Conservation (phyloP, 495 filamentous ascomycete genomes). For the Cercophora newfieldiana region DNA sequence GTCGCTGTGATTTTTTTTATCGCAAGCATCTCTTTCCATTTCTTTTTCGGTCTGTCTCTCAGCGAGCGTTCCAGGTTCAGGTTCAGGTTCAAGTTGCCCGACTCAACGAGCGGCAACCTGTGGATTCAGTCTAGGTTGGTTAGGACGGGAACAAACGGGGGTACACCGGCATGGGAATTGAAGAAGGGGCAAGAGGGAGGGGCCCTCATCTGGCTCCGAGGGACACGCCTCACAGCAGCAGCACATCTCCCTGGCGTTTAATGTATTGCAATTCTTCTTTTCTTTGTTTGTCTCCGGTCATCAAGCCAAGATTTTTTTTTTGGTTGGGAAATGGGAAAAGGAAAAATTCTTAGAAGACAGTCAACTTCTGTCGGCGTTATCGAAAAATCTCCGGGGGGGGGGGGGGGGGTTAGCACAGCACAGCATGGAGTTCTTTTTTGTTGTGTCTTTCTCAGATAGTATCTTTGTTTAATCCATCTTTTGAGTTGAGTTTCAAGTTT, state of each 20-base stretch:
- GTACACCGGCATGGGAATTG: neutral
- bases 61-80: neutral
- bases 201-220: neutral
- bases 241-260: neutral
- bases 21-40: neutral
- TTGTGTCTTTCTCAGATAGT: neutral
- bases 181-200: no score
- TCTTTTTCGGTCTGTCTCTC: neutral
- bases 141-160: neutral
- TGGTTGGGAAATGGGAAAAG: neutral
- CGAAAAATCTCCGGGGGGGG: neutral
- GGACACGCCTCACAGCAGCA: neutral
- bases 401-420: slow-evolving; percentile 2
- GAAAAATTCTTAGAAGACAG: slow-evolving; percentile 14
- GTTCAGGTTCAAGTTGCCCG: neutral
- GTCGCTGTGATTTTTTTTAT: slow-evolving; percentile 33
- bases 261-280: neutral
- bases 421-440: slow-evolving; percentile 9
- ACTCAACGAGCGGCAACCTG: neutral
- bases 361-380: slow-evolving; percentile 10
- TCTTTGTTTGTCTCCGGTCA: neutral
- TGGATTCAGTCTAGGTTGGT: neutral
- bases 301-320: neutral
- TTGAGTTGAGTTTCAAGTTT: neutral
- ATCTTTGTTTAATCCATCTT: neutral